phyloP scores from a whole-genome alignment of 441 rosid species.

The Brassica hybrid region DNA sequence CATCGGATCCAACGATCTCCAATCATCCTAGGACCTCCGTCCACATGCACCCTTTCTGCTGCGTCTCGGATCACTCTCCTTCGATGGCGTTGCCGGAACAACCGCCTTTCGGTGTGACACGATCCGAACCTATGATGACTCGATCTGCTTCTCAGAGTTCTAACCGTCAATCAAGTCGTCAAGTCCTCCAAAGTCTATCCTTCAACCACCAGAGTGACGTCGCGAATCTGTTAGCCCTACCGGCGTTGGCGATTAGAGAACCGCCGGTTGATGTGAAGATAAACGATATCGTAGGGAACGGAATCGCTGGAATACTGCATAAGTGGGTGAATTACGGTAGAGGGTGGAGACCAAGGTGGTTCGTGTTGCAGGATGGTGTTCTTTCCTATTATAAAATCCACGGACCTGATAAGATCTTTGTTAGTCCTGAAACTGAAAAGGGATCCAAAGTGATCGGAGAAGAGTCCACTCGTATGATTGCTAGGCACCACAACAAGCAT shows the following conservation, averaged over 20 bases:
- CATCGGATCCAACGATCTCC: constrained; percentile 27
- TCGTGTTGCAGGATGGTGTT: constrained; percentile 75
- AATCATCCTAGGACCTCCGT: neutral
- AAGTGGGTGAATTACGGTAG: constrained; percentile 99
- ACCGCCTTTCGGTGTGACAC: constrained; percentile 31
- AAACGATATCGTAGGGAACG: constrained; percentile 87
- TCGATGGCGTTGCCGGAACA: constrained; percentile 44
- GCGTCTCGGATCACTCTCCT: constrained; percentile 62
- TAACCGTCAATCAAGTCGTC: constrained; percentile 30
- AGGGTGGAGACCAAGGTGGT: constrained; percentile 99
- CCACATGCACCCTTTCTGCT: constrained; percentile 69
- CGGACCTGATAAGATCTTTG: constrained; percentile 67
- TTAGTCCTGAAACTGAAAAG: constrained; percentile 59
- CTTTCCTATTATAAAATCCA: constrained; percentile 88
- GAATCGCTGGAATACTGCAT: constrained; percentile 79
- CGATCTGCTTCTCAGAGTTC: constrained; percentile 51
- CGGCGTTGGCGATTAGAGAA: constrained; percentile 44
- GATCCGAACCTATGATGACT: constrained; percentile 50
- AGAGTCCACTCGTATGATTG: constrained; percentile 60
- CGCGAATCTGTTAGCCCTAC: constrained; percentile 30
- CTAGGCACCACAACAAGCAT: constrained; percentile 54
- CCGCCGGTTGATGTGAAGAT: constrained; percentile 76
- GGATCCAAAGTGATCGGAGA: constrained; percentile 87
- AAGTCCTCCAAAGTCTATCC: constrained; percentile 41
- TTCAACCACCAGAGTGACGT: constrained; percentile 42